phyloP scores from a whole-genome alignment of 371 early-diverging fungal genomes.

The Fennellomyces sp. region DNA sequence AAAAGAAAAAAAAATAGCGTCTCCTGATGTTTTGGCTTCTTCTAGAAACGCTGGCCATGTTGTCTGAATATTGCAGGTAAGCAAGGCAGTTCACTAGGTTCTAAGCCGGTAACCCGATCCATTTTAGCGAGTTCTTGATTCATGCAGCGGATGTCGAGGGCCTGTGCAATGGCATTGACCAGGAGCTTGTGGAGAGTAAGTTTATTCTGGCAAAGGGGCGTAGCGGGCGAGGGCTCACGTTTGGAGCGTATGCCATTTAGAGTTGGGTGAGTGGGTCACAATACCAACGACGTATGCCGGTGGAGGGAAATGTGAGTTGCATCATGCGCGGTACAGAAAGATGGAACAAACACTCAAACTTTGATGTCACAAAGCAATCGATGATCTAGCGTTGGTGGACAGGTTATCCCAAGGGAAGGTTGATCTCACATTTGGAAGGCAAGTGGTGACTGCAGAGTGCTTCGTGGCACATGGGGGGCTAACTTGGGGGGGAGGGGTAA shows the following conservation, averaged over 20 bases:
- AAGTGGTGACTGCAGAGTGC: constrained; percentile 10
- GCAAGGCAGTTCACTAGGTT: neutral
- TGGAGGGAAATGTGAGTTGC: constrained; percentile 76
- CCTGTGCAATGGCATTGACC: constrained; percentile 91
- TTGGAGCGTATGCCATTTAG: constrained; percentile 26
- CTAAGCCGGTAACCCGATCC: neutral
- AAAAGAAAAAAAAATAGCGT: neutral
- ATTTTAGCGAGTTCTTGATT: constrained; percentile 86
- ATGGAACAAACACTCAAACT: neutral
- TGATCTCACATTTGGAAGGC: constrained; percentile 93
- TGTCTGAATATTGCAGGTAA: constrained; percentile 81
- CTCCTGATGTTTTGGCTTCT: neutral
- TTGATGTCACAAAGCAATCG: constrained; percentile 48
- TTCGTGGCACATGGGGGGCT: neutral
- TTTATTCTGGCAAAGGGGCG: constrained; percentile 14
- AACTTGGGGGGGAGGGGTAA: neutral
- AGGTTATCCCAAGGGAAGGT: constrained; percentile 82
- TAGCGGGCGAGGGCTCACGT: too few species aligned
- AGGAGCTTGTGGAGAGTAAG: constrained; percentile 78
- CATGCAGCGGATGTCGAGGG: constrained; percentile 99
- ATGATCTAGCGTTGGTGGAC: constrained; percentile 82
- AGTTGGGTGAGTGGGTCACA: constrained; percentile 82
- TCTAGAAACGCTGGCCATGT: constrained; percentile 54
- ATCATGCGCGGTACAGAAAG: neutral
- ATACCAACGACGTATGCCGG: constrained; percentile 97